Evolutionary conservation across 306 rosid genomes (phyloP).

Genomic region (Calophaca sinica): DNA sequence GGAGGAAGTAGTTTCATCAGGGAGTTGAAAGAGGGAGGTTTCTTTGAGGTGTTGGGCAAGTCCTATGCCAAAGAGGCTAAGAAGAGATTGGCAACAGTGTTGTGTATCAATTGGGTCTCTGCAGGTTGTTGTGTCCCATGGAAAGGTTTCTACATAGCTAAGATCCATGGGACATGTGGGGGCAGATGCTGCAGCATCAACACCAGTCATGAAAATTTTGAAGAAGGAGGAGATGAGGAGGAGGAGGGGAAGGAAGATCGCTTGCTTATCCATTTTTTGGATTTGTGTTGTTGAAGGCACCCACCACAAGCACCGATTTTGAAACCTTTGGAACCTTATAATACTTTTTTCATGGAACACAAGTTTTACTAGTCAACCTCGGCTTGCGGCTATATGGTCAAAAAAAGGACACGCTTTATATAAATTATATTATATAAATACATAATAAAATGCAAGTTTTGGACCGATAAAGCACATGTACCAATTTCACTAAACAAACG

Average conservation of each 20-base stretch:
- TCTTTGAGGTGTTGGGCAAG: slow-evolving; percentile 68
- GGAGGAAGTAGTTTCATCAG: slow-evolving; percentile 55
- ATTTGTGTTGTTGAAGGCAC: neutral
- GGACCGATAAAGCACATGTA: neutral
- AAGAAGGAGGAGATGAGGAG: slow-evolving; percentile 23
- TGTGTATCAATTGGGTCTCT: slow-evolving; percentile 27
- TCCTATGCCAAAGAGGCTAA: slow-evolving; percentile 70
- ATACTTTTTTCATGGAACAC: neutral
- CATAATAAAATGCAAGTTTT: neutral
- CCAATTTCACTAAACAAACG: neutral
- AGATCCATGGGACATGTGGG: slow-evolving; percentile 78
- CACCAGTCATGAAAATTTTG: slow-evolving; percentile 11
- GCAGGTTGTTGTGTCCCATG: slow-evolving; percentile 81
- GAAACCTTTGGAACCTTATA: neutral
- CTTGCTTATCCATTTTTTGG: slow-evolving; percentile 39
- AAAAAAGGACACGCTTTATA: neutral
- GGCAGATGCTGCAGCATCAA: slow-evolving; percentile 27
- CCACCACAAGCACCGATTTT: neutral
- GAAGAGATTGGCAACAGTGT: slow-evolving; percentile 74
- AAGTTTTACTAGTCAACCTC: neutral
- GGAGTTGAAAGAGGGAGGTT: slow-evolving; percentile 62
- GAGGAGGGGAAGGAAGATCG: slow-evolving; percentile 2
- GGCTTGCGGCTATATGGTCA: neutral
- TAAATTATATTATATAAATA: no score
- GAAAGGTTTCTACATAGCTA: slow-evolving; percentile 66